These are phyloP conservation scores for Anacardium occidentale DNA, from an alignment of 345 rosid species.

Conservation along the genomic window DNA sequence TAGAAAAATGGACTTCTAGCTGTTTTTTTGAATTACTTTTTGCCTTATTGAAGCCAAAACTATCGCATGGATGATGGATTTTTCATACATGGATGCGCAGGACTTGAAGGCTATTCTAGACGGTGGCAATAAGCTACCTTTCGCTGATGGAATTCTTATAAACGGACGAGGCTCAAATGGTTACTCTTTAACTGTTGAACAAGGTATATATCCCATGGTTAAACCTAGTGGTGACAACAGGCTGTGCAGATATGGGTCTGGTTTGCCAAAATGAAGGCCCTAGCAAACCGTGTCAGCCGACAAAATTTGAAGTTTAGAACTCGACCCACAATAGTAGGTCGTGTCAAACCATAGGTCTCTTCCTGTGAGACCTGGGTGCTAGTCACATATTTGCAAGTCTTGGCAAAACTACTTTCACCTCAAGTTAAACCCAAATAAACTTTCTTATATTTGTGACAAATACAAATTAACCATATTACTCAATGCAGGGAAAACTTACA, in stretches of 20 bases:
- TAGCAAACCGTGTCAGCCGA: too few relatives aligned
- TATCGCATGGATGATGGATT: too few relatives aligned
- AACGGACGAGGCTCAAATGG: conserved; percentile 74
- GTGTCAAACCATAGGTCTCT: too few relatives aligned
- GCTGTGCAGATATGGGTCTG: too few relatives aligned
- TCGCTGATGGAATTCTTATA: conserved; percentile 83
- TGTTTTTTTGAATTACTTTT: not conserved
- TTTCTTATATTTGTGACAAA: not conserved
- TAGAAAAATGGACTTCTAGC: not conserved
- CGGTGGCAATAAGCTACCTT: conserved; percentile 60
- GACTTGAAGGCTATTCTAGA: conserved; percentile 56
- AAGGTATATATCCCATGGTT: conserved; percentile 42
- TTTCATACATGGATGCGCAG: conserved; percentile 29
- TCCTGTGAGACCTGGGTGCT: too few relatives aligned
- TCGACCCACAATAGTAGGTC: too few relatives aligned
- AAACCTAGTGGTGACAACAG: too few relatives aligned
- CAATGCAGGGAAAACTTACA: conserved; percentile 73
- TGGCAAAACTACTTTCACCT: too few relatives aligned
- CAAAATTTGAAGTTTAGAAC: too few relatives aligned
- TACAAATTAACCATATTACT: not conserved
- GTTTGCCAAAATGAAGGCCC: too few relatives aligned
- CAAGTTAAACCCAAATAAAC: too few relatives aligned
- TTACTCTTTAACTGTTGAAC: conserved; percentile 66
- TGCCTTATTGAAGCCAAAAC: not conserved
- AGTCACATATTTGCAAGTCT: too few relatives aligned